Evolutionary conservation across 2,329 filamentous ascomycete genomes (phyloP), one percentile per base, ranked within the genome.

Genomic region (Colletotrichum lentis): DNA sequence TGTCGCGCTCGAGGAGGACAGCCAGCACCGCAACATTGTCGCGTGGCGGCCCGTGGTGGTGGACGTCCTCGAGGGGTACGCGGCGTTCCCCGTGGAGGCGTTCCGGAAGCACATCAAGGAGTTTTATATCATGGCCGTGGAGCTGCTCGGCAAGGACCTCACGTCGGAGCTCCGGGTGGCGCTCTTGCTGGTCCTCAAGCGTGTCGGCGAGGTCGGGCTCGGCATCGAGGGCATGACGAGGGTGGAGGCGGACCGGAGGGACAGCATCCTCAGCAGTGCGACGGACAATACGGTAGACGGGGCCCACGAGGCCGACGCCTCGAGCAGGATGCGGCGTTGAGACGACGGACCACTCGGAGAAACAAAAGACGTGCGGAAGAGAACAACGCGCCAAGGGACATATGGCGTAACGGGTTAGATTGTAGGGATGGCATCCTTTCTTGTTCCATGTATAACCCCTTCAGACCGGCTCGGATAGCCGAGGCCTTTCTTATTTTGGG

Each of bases 41-140:
- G 97, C 96, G 0, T 99, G 96, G 96, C 86, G 96, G 20, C 96
- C 96, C 0, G 96, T 99, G 0, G 96, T 99, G 1, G 94, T 99
- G 20, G 96, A 97, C 76, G 96, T 99, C 10, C 84, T 99, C 11
- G 95, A 99, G 75, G 96, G 96, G 1, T 98, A 95, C 77, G 90
- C 90, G 0, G 90, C 88, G 7, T 97, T 98, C 81, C 92, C 93
- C 0, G 85, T 88, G 20, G 85, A 89, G 27, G 92, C 92, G 50
- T 99, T 99, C 74, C 87, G 87, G 62, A 88, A 90, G 66, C 90
- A 98, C 73, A 86, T 97, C 8, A 84, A 87, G 53, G 89, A 89
- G 3, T 98, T 99, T 78, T 97, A 97, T 75, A 93, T 94, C 3
- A 82, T 97, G 18, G 88, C 90, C 4, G 89, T 98, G 0, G 94